Evolutionary conservation across 495 filamentous ascomycete genomes (phyloP).

Genomic region (Wilcoxina mikolae): DNA sequence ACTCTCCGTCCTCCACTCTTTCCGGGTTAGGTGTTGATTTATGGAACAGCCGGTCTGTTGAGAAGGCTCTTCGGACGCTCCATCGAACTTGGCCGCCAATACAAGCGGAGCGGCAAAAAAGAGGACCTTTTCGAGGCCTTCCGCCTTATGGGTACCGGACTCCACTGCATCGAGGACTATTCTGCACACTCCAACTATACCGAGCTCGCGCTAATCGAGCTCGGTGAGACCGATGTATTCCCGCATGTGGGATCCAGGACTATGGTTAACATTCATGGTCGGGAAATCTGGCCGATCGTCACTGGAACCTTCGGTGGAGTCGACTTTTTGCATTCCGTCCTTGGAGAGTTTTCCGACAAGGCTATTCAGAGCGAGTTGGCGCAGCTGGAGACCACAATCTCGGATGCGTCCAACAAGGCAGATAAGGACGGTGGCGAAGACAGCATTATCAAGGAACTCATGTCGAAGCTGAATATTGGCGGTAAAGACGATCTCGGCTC

Average conservation of each 20-base stretch:
- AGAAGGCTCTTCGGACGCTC: constrained; percentile 54
- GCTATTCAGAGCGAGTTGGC: constrained; percentile 73
- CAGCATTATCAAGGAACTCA: constrained; percentile 56
- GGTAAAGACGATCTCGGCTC: constrained; percentile 50
- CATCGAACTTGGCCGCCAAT: constrained; percentile 59
- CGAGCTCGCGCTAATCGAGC: constrained; percentile 69
- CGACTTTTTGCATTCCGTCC: constrained; percentile 69
- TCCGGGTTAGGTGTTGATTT: not conserved
- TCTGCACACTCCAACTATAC: constrained; percentile 84
- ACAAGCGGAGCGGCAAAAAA: constrained; percentile 45
- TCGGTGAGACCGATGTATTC: constrained; percentile 66
- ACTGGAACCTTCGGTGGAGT: constrained; percentile 90
- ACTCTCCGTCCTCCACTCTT: not conserved
- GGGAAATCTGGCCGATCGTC: constrained; percentile 58
- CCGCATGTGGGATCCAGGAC: constrained; percentile 68
- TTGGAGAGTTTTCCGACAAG: constrained; percentile 80
- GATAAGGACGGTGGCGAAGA: constrained; percentile 34
- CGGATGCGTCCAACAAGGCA: constrained; percentile 38
- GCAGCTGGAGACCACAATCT: constrained; percentile 61
- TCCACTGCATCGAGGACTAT: constrained; percentile 84
- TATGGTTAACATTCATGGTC: constrained; percentile 47
- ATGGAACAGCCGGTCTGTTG: constrained; percentile 50
- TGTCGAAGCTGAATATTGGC: constrained; percentile 57
- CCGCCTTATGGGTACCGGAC: constrained; percentile 66
- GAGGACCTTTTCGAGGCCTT: constrained; percentile 71